Base-by-base conservation (phyloP, 2,329 filamentous ascomycete genomes). In the Plectosphaerella cucumerina region DNA sequence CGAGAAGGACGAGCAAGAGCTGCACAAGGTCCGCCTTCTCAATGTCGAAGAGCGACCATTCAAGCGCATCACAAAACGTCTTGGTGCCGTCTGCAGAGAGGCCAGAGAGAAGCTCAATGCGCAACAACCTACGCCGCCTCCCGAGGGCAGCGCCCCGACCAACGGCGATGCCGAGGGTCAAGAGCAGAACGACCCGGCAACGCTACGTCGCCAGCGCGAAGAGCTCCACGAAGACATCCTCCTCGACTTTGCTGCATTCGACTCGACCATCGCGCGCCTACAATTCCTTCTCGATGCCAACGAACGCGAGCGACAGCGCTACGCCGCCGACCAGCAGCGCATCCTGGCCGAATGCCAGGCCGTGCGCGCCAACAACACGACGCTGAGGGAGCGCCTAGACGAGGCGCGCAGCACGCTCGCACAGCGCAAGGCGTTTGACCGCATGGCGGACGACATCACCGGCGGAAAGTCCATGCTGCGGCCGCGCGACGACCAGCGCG, bases 21-120 rank as follows among this genome's bases (percentile, higher is more conserved):
- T 97, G 35, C 93, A 97, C 74, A 93, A 92, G 63, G 81, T 81
- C 26, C 89, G 93, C 41, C 86, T 97, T 4, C 81, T 97, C 35
- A 89, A 89, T 56, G 87, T 97, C 54, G 93, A 97, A 74, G 90
- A 96, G 65, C 91, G 91, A 52, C 90, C 91, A 1, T 97, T 96
- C 74, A 90, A 90, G 67, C 87, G 92, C 54, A 84, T 97, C 53
- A 89, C 89, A 20, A 91, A 91, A 70, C 86, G 89, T 31, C 81
- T 97, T 9, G 77, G 89, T 5, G 78, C 81, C 20, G 81, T 87
- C 15, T 82, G 84, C 49, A 42, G 17, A 18, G 35, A 22, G 8
- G 82, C 86, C 18, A 77, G 90, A 26, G 76, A 87, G 17, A 73
- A 77, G 53, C 61, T 67, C 9, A 64, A 61, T 49, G 76, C 74